Evolutionary conservation across 805 yeast genomes (phyloP).

Genomic region (Kuraishia piskuri): DNA sequence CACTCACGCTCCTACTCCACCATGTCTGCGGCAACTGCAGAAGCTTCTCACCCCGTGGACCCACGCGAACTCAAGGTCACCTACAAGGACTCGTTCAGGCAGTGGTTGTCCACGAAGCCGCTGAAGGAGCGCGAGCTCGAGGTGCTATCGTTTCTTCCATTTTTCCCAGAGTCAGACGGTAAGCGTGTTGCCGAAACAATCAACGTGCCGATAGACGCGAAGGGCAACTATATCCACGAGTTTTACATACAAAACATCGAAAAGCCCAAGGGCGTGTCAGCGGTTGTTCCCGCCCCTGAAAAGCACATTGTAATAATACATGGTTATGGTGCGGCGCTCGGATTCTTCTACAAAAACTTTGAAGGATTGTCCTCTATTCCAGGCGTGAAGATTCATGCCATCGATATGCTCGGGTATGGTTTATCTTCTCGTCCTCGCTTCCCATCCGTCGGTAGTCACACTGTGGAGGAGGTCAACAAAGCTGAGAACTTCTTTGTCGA

Average conservation of each 20-base stretch:
- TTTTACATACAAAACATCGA: conserved; percentile 43
- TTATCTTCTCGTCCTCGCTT: conserved; percentile 49
- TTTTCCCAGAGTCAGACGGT: conserved; percentile 46
- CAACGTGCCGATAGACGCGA: conserved; percentile 44
- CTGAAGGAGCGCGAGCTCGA: conserved; percentile 23
- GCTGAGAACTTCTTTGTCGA: conserved; percentile 53
- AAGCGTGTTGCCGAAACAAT: conserved; percentile 34
- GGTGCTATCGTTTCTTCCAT: conserved; percentile 50
- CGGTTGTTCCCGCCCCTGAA: conserved; percentile 8
- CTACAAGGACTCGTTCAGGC: conserved; percentile 16
- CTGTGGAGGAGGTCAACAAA: conserved; percentile 27
- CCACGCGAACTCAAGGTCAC: conserved; percentile 1
- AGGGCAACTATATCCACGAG: conserved; percentile 57
- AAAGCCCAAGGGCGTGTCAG: conserved; percentile 5
- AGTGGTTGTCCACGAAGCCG: conserved; percentile 17
- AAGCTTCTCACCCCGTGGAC: neutral
- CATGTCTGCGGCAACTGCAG: neutral
- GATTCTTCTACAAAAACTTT: conserved; percentile 69
- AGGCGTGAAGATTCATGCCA: conserved; percentile 52
- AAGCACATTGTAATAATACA: conserved; percentile 66
- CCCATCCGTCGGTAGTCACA: conserved; percentile 14
- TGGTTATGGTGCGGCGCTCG: conserved; percentile 90
- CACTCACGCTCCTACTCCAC: neutral
- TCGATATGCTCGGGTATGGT: conserved; percentile 70
- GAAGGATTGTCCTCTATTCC: conserved; percentile 40